Base-by-base conservation (phyloP, 2,329 filamentous ascomycete genomes). In the Venturia asperata region DNA sequence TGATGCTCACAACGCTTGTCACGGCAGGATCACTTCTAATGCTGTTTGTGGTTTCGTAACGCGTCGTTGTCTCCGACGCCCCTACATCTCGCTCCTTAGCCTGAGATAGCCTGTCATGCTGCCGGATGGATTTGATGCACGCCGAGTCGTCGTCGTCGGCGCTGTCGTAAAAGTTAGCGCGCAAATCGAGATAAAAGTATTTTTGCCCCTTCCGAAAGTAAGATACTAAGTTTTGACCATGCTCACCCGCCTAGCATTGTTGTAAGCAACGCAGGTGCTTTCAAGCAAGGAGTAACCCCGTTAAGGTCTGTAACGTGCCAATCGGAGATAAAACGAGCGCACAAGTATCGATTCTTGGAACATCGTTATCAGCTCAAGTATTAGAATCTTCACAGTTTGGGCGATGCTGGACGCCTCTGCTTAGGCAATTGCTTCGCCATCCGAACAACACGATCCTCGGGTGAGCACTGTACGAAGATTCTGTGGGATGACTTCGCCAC, bases 251-350 rank as follows among this genome's bases (percentile, higher is more conserved):
- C 21, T 49, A 49, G 47, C 47, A 52, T 52, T 5, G 10, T 41
- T 24, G n/a, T 55, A 34, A 55, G 52, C 52, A 56, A n/a, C 52
- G 30, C 30, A 58, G 37, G 37, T 58, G 30, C 15, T 37, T 5
- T 7, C n/a, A 58, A 58, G 52, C 52, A 58, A 58, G 52, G 30
- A 37, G 52, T 15, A 58, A 58, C 52, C 52, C 52, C 52, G 52
- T n/a, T 37, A 19, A 3, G 52, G 27, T n/a, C 52, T 58, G 52
- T 37, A 37, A 58, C 30, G 30, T 58, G 27, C 52, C 52, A 37
- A 58, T 58, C 52, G 52, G 52, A 58, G 30, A 58, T n/a, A 58
- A 37, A 2, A 52, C 19, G 11, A 56, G 49, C 27, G 30, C 30
- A 37, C 27, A 58, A 37, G 13, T 37, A 37, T 58, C 52, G 27